Evolutionary conservation across 495 filamentous ascomycete species (phyloP), one percentile per base, ranked within the genome.

Genomic region (Neurospora hispaniola): DNA sequence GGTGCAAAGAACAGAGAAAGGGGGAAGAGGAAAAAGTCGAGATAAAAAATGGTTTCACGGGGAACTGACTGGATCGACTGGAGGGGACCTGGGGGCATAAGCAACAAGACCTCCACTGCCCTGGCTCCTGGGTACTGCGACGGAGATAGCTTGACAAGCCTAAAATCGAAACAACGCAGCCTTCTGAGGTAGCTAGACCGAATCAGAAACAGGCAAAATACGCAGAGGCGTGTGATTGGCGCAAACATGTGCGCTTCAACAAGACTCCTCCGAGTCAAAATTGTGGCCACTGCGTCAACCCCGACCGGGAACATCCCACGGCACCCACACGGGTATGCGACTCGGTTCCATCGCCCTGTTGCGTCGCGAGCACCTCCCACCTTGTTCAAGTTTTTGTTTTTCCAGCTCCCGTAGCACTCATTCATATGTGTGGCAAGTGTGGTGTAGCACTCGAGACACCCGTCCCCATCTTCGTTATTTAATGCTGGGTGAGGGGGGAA

Each of bases 171-270:
- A 62, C 54, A 62, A 62, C 54, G 14, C 54, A 62, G 54, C 54
- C 54, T 35, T 31, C 54, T 62, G 23, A 62, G 27, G 54, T 12
- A 35, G 54, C 54, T 62, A 62, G 54, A 62, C 54, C 3, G 23
- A 79, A 79, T 77, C 70, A 72, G 9, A 27, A 16, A 2, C 4
- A 5, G 4, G 38, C 74, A 66, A 76, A 74, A 73, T 23, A 74
- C 69, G 43, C 76, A 35, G 10, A 12, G n/a, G 31, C 71, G 23
- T 72, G 48, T 62, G 54, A 62, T 62, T 62, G 54, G 54, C 35
- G 27, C 54, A 62, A 35, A 62, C 54, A 5, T 4, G 43, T 41
- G 40, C 40, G 20, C 46, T 27, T 27, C 20, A 54, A 54, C 46
- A 54, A 48, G 46, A 23, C 46, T 54, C 46, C 54, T 35, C 54